phyloP scores from a whole-genome alignment of 176 grass and related monocot species.

The Rhynchospora breviuscula region DNA sequence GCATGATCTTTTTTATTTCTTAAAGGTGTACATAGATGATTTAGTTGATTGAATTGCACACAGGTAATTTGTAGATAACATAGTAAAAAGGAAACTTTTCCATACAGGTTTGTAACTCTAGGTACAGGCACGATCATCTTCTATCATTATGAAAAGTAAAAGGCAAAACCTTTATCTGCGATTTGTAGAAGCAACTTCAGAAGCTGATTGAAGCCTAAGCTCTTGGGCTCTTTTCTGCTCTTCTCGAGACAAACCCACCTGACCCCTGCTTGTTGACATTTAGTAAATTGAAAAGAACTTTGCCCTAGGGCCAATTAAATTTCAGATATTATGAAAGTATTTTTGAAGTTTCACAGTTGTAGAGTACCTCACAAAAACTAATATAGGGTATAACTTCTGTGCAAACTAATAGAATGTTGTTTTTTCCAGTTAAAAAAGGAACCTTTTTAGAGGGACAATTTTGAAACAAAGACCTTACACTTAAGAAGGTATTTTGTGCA shows the following conservation, averaged over 20 bases:
- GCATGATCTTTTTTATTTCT: neutral
- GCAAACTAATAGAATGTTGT: neutral
- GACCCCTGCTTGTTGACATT: constrained; percentile 49
- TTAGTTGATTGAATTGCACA: neutral
- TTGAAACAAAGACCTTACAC: constrained; percentile 4
- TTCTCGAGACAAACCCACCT: constrained; percentile 79
- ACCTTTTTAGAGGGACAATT: neutral
- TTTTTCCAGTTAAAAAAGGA: neutral
- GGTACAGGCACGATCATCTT: neutral
- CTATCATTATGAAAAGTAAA: neutral
- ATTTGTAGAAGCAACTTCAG: neutral
- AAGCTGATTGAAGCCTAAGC: constrained; percentile 26
- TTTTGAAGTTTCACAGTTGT: neutral
- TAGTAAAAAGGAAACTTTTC: neutral
- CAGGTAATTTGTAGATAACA: neutral
- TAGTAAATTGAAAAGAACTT: constrained; percentile 18
- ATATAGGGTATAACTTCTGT: neutral
- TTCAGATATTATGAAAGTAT: constrained; percentile 13
- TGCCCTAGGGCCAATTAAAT: neutral
- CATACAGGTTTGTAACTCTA: neutral
- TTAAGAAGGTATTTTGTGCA: neutral
- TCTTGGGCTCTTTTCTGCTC: constrained; percentile 77
- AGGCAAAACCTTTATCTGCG: neutral
- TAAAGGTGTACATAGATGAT: neutral
- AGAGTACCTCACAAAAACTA: neutral